Base-by-base conservation (phyloP, 2,329 filamentous ascomycete genomes). In the Epichloe bromicola region DNA sequence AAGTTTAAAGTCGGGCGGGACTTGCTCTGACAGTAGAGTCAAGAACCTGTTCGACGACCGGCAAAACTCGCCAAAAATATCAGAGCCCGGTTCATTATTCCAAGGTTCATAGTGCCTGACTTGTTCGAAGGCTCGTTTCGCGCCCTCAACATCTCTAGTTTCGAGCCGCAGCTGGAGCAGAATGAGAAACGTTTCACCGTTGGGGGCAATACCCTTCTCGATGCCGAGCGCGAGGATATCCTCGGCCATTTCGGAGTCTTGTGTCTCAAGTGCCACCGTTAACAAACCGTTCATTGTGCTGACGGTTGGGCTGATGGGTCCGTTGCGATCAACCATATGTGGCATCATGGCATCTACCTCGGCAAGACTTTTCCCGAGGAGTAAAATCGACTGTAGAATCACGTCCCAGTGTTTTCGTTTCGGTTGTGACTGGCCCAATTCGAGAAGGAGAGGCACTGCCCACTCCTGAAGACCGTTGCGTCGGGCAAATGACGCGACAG, bases 201-300 rank as follows among this genome's bases (percentile, higher is more conserved):
- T 79, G 0, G 85, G 79, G 48, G 73, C 64, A 20, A 95, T 77
- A 4, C 75, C 77, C 59, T 81, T 77, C 59, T 83, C 80, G 43
- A 76, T 64, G 2, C 82, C 82, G 11, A 96, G 68, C 1, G 76
- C 69, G 45, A 88, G 74, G 55, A 90, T 85, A 12, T 87, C 77
- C 61, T 90, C 82, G 5, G 86, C 87, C 44, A 86, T 71, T 57
- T 86, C 80, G 0, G 81, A 74, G 58, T 94, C 83, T 11, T 82
- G 74, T 50, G 76, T 75, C n/a, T 79, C 77, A 56, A 84, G 82
- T 10, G 88, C 86, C 52, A 83, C 81, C 49, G 79, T 76, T 17
- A 97, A 75, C 26, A 97, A 74, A 5, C 73, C 70, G 61, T 97
- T 95, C 59, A 97, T 81, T 5, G 85, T 88, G 3, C 75, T 68